Percentiles rank a stretch among this genome's conserved stretches.
Evolutionary conservation across 306 rosid genomes (phyloP).

Genomic region (Rubus parviflorus): DNA sequence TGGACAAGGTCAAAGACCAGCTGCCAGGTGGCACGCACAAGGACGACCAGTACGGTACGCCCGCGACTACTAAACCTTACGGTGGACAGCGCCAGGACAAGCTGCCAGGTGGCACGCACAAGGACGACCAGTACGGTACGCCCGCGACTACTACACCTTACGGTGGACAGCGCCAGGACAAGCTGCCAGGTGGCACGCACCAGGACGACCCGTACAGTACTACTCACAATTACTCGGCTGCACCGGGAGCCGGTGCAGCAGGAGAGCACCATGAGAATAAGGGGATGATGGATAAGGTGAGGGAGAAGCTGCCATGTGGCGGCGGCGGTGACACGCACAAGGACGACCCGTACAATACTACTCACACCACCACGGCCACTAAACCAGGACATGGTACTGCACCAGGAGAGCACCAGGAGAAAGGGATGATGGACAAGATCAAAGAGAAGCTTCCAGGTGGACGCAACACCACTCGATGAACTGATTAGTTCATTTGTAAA

Average conservation of each 20-base stretch:
- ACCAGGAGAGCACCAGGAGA: neutral
- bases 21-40: constrained; percentile 25
- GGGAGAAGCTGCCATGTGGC: constrained; percentile 17
- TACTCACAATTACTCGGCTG: neutral
- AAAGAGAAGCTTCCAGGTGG: constrained; percentile 19
- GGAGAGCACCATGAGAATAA: neutral
- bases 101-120: constrained; percentile 27
- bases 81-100: constrained; percentile 10
- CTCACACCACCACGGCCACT: constrained; percentile 2
- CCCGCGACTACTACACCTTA: constrained; percentile 27
- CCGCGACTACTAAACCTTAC: constrained; percentile 26
- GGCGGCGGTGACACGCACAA: constrained; percentile 15
- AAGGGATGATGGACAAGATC: neutral
- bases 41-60: neutral
- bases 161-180: constrained; percentile 6
- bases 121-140: neutral
- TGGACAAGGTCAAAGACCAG: constrained; percentile 18
- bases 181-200: neutral
- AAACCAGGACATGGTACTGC: constrained; percentile 5
- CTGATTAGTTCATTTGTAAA: neutral
- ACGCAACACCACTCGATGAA: neutral
- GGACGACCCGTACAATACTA: neutral
- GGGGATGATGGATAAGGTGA: constrained; percentile 6
- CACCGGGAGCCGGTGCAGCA: neutral
- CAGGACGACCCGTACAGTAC: neutral